Percentiles rank a stretch among this genome's conserved stretches.
Conservation (phyloP, 2,329 filamentous ascomycete species). For the Cylindrodendrum hubeiense region DNA sequence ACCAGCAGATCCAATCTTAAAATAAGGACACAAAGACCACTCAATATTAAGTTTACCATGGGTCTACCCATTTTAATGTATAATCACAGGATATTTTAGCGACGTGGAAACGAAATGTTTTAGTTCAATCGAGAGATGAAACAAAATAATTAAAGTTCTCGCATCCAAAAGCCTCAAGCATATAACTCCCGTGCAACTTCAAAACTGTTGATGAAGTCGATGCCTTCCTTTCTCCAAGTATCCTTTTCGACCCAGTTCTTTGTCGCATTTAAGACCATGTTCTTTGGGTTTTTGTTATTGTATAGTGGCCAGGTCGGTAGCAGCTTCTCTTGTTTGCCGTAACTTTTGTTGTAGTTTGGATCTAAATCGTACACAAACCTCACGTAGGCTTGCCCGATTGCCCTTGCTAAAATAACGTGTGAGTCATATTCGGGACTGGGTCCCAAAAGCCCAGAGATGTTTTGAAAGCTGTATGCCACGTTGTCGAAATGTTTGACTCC, state of each 20-base stretch:
- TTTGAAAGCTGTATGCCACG: conserved; percentile 64
- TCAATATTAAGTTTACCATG: too few relatives aligned
- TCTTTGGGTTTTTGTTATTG: conserved; percentile 51
- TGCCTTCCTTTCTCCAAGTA: conserved; percentile 60
- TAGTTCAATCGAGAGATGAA: neutral
- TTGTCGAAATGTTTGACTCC: conserved; percentile 63
- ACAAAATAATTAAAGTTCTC: neutral
- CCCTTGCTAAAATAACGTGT: conserved; percentile 49
- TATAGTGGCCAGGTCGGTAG: conserved; percentile 59
- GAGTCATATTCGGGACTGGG: conserved; percentile 57
- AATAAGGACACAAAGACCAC: too few relatives aligned
- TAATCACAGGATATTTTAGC: neutral
- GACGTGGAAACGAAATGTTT: neutral
- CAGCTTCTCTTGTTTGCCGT: conserved; percentile 28
- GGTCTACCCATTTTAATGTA: too few relatives aligned
- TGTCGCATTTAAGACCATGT: conserved; percentile 60
- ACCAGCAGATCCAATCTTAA: too few relatives aligned
- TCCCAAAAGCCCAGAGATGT: conserved; percentile 60
- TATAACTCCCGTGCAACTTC: conserved; percentile 42
- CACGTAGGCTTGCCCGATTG: conserved; percentile 57
- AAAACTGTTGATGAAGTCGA: conserved; percentile 46
- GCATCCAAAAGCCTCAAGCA: conserved; percentile 11
- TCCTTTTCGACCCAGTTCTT: conserved; percentile 59
- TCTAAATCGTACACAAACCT: conserved; percentile 57
- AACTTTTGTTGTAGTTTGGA: conserved; percentile 51